Percentiles rank a stretch among this genome's conserved stretches.
Evolutionary conservation across 1,284 basidiomycete genomes (phyloP).

Genomic region (Naganishia albida): DNA sequence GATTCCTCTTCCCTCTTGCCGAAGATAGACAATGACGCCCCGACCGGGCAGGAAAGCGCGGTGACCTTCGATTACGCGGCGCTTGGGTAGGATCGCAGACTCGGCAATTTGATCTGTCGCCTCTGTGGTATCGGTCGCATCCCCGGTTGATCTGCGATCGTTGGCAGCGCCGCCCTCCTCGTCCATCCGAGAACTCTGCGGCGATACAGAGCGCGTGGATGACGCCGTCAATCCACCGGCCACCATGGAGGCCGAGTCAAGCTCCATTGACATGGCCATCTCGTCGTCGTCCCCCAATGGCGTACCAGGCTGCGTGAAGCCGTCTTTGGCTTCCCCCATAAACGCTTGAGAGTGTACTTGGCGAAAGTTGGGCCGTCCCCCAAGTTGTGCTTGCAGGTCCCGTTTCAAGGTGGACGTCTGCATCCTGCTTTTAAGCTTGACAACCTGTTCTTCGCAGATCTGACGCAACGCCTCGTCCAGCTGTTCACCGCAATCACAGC

Average conservation of each 20-base stretch:
- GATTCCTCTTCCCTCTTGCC: conserved; percentile 98
- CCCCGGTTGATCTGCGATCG: background rate
- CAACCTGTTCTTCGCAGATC: conserved; percentile 69
- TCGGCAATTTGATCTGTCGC: conserved; percentile 14
- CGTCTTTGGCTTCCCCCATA: conserved; percentile 3
- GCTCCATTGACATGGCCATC: conserved; percentile 32
- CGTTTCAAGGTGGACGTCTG: background rate
- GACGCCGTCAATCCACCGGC: background rate
- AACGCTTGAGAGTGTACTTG: conserved; percentile 16
- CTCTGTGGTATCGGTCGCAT: conserved; percentile 17
- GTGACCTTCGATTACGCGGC: conserved; percentile 16
- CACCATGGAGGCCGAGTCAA: conserved; percentile 24
- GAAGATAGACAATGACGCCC: conserved; percentile 94
- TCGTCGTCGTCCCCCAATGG: conserved; percentile 24
- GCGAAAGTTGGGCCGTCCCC: background rate
- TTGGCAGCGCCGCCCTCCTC: conserved; percentile 2
- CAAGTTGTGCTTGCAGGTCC: conserved; percentile 6
- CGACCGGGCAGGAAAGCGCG: conserved; percentile 62
- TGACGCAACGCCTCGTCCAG: conserved; percentile 92
- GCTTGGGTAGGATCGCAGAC: conserved; percentile 4
- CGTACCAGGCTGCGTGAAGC: conserved; percentile 22
- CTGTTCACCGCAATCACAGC: conserved; percentile 99
- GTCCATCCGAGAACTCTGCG: conserved; percentile 21
- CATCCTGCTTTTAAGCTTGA: conserved; percentile 23
- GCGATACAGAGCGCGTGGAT: conserved; percentile 21